A percentile compares a stretch with the other conserved stretches of the same genome.
phyloP scores from a whole-genome alignment of 306 rosid species.

The Prinsepia uniflora region DNA sequence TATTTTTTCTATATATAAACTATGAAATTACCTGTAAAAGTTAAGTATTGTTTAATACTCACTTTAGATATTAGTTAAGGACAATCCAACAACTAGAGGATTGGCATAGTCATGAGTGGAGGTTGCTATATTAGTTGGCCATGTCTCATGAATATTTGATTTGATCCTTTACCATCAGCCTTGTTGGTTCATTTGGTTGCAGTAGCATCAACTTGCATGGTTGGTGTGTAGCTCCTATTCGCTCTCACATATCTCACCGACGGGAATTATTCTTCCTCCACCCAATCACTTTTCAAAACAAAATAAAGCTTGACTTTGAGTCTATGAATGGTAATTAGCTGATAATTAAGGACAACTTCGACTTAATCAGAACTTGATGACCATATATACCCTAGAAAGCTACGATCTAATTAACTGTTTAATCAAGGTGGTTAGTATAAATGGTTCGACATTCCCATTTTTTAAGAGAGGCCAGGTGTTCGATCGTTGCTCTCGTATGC shows the following conservation, averaged over 20 bases:
- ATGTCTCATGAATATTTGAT: background rate
- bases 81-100: no score
- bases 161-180: background rate
- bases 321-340: background rate
- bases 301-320: background rate
- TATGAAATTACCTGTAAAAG: no score
- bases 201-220: background rate
- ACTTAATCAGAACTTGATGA: background rate
- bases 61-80: no score
- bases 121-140: background rate
- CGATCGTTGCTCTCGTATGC: no score
- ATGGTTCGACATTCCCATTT: no score
- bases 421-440: no score
- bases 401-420: background rate
- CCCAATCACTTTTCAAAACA: background rate
- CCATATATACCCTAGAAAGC: background rate
- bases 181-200: background rate
- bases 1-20: no score
- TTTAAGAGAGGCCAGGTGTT: no score
- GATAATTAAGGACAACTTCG: background rate
- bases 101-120: background rate
- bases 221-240: background rate
- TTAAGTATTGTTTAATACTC: no score
- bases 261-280: background rate
- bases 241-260: background rate